Conservation (phyloP, 2,329 filamentous ascomycete genomes). For the Trichoderma oligosporum region DNA sequence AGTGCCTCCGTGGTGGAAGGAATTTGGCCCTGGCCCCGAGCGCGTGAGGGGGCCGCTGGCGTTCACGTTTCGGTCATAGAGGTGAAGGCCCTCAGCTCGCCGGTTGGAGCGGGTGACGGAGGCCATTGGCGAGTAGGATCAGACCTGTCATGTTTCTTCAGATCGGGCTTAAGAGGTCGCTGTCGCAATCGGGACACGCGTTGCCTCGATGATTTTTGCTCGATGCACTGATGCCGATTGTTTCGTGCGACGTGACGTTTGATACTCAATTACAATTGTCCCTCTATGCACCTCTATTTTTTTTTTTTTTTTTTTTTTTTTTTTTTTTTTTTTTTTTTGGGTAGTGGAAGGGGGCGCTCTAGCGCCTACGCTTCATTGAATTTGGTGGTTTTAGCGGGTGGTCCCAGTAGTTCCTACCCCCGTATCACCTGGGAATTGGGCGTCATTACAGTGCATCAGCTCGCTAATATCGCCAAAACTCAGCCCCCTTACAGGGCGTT, state of each 20-base stretch:
- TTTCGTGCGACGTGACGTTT: slow-evolving; percentile 20
- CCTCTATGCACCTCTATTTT: not conserved
- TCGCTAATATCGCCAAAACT: not conserved
- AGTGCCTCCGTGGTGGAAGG: slow-evolving; percentile 18
- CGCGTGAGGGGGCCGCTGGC: slow-evolving; percentile 26
- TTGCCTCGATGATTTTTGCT: slow-evolving; percentile 20
- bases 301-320: slow-evolving; percentile 9
- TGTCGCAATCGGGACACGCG: slow-evolving; percentile 20
- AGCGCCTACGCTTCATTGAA: slow-evolving; percentile 15
- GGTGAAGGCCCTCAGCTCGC: slow-evolving; percentile 46
- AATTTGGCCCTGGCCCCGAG: slow-evolving; percentile 20
- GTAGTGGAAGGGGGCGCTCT: slow-evolving; percentile 14
- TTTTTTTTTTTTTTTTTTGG: slow-evolving; percentile 6
- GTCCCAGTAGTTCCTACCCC: slow-evolving; percentile 4
- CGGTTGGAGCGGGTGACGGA: slow-evolving; percentile 50
- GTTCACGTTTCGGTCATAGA: slow-evolving; percentile 31
- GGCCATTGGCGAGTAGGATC: slow-evolving; percentile 43
- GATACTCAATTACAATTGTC: slow-evolving; percentile 3
- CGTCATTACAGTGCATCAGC: not conserved
- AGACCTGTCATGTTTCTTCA: slow-evolving; percentile 38
- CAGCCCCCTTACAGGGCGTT: slow-evolving; percentile 5
- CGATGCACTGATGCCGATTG: slow-evolving; percentile 17
- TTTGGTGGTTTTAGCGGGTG: slow-evolving; percentile 13
- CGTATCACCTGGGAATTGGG: not conserved
- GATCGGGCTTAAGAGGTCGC: slow-evolving; percentile 14